Evolutionary conservation across 192 early-diverging fungal genomes (phyloP), one percentile per base, ranked within the genome.

Genomic region (Backusella sp.): DNA sequence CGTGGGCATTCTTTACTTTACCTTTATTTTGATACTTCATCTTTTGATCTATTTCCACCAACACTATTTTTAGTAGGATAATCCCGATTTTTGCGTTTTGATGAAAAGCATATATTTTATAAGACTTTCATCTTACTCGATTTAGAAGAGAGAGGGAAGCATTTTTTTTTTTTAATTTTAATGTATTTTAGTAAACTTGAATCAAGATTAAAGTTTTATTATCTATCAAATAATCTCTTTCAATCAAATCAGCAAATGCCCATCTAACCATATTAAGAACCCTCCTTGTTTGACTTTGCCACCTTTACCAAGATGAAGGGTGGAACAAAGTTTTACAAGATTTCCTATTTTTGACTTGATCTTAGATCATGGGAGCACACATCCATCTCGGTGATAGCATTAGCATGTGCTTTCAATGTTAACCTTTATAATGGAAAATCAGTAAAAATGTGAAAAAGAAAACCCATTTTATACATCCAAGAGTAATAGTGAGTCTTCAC

Each of bases 341-440:
- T 2, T 23, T 56, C 26, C 53, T 23, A 56, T 56, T 21, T 56
- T 56, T 23, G 53, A 56, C 19, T 21, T 56, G 53, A 56, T 56
- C n/a, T 56, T 23, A 56, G n/a, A 56, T 59, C 56, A 59, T 59
- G 56, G 56, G 56, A 28, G 8, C 56, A 59, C 56, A 59, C 23
- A 26, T 26, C 4, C 56, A 59, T 59, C 12, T 59, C 8, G 6
- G 19, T 56, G 53, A 26, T 56, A 12, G 21, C 6, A 5, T 49
- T 49, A 59, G 26, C 56, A 59, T 59, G 56, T 59, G 56, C 56
- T 59, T 59, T 59, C 56, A 59, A 26, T 59, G 56, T 28, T 14
- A 59, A 59, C 56, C 9, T 59, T 59, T 59, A 59, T 56, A 59
- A 59, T 26, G 23, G 1, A 26, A 26, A 26, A 59, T 28, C 23